These are phyloP conservation scores for Penicillium rolfsii DNA, from an alignment of 2,329 filamentous ascomycete genomes.

Conservation along the genomic window DNA sequence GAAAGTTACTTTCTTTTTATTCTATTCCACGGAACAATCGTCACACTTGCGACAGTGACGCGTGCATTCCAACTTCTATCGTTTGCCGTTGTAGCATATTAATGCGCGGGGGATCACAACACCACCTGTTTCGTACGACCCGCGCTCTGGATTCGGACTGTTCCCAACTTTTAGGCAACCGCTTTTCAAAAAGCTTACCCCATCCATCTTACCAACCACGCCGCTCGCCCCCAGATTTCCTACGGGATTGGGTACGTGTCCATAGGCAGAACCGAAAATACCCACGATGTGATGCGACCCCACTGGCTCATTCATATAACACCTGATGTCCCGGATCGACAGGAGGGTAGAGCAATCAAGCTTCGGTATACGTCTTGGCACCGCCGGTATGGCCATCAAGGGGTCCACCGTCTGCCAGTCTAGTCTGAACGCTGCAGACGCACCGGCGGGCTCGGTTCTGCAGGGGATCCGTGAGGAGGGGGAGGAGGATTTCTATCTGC, in stretches of 20 bases:
- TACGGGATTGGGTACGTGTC: too few species aligned
- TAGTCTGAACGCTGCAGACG: background rate
- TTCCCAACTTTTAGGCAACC: slow-evolving; percentile 2
- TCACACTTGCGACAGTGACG: background rate
- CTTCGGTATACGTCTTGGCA: slow-evolving; percentile 9
- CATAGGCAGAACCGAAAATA: background rate
- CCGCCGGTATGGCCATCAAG: background rate
- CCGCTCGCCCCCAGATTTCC: background rate
- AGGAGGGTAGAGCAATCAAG: slow-evolving; percentile 10
- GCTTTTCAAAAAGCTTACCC: slow-evolving; percentile 4
- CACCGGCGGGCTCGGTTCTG: background rate
- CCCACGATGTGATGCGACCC: background rate
- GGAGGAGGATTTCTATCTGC: background rate
- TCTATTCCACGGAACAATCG: background rate
- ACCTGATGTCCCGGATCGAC: background rate
- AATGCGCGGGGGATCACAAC: background rate
- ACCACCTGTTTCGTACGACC: background rate
- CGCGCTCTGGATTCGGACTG: background rate
- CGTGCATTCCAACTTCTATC: background rate
- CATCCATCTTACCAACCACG: background rate
- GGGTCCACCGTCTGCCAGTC: background rate
- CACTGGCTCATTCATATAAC: slow-evolving; percentile 4
- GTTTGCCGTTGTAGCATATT: background rate
- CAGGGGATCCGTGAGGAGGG: background rate
- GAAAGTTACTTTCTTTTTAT: background rate